Evolutionary conservation across 176 grass and related monocot species (phyloP).

Genomic region (Triticum dicoccoides): DNA sequence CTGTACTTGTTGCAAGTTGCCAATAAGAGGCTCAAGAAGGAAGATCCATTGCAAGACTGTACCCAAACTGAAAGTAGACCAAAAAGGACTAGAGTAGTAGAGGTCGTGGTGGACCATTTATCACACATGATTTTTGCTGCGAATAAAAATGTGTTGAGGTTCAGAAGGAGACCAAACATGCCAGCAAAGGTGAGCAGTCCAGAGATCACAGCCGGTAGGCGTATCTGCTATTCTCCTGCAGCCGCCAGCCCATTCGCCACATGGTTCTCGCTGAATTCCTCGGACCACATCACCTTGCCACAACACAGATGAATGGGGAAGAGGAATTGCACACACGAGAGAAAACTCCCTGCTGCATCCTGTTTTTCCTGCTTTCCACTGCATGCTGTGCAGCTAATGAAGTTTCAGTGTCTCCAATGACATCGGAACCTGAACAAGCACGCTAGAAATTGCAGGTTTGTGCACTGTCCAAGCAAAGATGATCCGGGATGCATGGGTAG

Average conservation of each 20-base stretch:
- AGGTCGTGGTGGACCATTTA: no score
- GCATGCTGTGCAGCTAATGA: not conserved
- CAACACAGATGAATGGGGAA: no score
- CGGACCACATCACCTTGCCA: not conserved
- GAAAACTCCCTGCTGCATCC: no score
- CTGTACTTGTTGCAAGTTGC: not conserved
- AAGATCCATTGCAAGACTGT: not conserved
- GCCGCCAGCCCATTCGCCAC: slow-evolving; percentile 27
- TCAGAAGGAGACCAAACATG: slow-evolving; percentile 18
- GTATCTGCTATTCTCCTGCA: slow-evolving; percentile 15
- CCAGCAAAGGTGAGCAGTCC: slow-evolving; percentile 21
- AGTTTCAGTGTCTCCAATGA: not conserved
- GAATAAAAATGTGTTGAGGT: not conserved
- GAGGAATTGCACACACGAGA: no score
- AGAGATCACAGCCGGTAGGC: not conserved
- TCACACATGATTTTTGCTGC: not conserved
- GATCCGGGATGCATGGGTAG: no score
- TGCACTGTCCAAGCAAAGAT: not conserved
- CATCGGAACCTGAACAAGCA: not conserved
- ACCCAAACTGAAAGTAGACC: not conserved
- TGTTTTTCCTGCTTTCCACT: no score
- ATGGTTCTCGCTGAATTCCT: slow-evolving; percentile 28
- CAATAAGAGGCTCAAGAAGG: not conserved
- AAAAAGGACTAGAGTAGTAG: not conserved
- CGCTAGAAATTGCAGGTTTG: not conserved